phyloP scores from a whole-genome alignment of 177 flowering plant species.

The Vitis hybrid region DNA sequence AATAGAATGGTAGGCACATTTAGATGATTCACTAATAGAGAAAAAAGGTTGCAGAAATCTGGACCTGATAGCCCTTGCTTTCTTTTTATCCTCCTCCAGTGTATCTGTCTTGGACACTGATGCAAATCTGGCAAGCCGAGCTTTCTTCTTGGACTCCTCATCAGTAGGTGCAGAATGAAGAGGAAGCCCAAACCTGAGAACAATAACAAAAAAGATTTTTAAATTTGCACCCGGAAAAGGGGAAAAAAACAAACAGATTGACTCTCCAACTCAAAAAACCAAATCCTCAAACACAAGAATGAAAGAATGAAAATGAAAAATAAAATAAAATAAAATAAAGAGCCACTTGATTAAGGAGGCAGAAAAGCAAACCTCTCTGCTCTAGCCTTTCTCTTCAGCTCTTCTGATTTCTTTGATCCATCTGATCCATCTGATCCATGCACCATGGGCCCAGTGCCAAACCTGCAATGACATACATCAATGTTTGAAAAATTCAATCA shows the following conservation, averaged over 20 bases:
- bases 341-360: background rate
- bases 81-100: constrained; percentile 79
- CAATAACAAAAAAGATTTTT: background rate
- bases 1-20: background rate
- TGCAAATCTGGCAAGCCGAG: constrained; percentile 76
- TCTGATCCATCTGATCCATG: constrained; percentile 55
- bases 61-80: constrained; percentile 85
- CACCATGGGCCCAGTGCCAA: constrained; percentile 53
- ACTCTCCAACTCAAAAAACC: no score
- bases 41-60: constrained; percentile 3
- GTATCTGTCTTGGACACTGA: constrained; percentile 38
- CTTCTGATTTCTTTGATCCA: constrained; percentile 52
- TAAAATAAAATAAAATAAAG: background rate
- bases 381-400: constrained; percentile 86
- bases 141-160: constrained; percentile 87
- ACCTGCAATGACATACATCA: constrained; percentile 43
- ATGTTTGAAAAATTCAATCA: constrained; percentile 7
- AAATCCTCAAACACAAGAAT: background rate
- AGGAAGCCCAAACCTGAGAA: constrained; percentile 70
- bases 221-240: background rate
- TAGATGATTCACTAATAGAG: no score
- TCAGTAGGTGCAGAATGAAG: constrained; percentile 37
- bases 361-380: constrained; percentile 76
- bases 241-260: no score
- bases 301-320: background rate